Conservation (phyloP, 768 basidiomycete species). For the Naganishia vishniacii region DNA sequence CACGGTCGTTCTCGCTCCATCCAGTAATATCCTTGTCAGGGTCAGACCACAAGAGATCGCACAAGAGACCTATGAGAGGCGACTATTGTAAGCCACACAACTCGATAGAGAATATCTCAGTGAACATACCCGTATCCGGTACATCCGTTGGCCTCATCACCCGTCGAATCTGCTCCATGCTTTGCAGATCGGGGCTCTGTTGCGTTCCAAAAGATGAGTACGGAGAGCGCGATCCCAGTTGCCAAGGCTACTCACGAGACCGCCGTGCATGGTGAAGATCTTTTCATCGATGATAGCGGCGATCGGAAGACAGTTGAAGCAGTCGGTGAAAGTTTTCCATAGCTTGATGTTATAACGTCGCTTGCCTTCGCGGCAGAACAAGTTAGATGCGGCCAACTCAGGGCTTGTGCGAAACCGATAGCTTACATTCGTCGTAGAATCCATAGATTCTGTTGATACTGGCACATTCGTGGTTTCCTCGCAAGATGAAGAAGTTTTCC, state of each 20-base stretch:
- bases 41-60: conserved; percentile 97
- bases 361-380: conserved; percentile 68
- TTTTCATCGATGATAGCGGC: conserved; percentile 99
- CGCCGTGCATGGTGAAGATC: conserved; percentile 99
- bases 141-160: conserved; percentile 99
- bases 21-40: conserved; percentile 99
- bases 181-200: conserved; percentile 88
- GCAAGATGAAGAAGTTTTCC: conserved; percentile 99
- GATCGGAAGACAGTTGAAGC: conserved; percentile 98
- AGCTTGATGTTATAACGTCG: conserved; percentile 99
- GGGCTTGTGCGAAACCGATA: background rate
- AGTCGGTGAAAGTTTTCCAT: conserved; percentile 99
- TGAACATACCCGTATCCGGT: conserved; percentile 63
- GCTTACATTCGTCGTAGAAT: conserved; percentile 98
- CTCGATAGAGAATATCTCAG: conserved; percentile 57
- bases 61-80: conserved; percentile 66
- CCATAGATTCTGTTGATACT: conserved; percentile 99
- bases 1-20: conserved; percentile 98
- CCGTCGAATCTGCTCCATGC: conserved; percentile 98
- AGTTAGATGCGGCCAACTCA: background rate
- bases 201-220: conserved; percentile 7
- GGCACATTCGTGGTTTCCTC: conserved; percentile 98
- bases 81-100: background rate
- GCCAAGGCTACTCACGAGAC: conserved; percentile 53
- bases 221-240: conserved; percentile 4